Base-by-base conservation (phyloP, 1,284 basidiomycete genomes). In the Psilocybe mexicana region DNA sequence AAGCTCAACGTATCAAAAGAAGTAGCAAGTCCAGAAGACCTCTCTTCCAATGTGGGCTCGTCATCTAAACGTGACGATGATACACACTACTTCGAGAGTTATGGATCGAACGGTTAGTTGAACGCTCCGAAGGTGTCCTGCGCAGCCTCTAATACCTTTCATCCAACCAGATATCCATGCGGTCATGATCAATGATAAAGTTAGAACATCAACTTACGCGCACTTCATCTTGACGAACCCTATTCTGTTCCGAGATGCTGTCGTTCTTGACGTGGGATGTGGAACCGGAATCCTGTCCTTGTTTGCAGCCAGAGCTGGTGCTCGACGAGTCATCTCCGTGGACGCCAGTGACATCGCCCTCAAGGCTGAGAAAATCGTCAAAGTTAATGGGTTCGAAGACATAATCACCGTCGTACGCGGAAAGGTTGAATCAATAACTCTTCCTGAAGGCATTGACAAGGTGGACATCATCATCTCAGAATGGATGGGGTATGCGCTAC, bases 381-480 rank as follows among this genome's bases (percentile, higher is more conserved):
- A 85, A 63, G 85, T 79, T 33, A 98, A 98, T 70, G 88, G 86
- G 0, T 79, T 94, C 33, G 85, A 87, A 26, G 77, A 88, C 62
- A 72, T 90, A 36, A 91, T 98, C 68, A 92, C 67, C 2, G 93
- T 97, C 26, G 84, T 96, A 61, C 86, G 83, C 54, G 92, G 93
- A 43, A 96, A 96, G 72, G 82, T 98, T 2, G 96, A 98, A 73
- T 86, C 94, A 43, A 87, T 98, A 57, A 73, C 72, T 6, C 75
- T 92, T 0, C 88, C 92, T 2, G 84, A 87, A 25, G 84, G 75
- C 28, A 78, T 89, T 47, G 79, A 84, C 12, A 81, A 92, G 51
- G 95, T 98, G 36, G 96, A 98, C 71, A 83, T 98, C 52, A 94
- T 99, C 70, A 81, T 98, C 51, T 95, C 92, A 30, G 96, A 99